These are phyloP conservation scores for Epithele typhae DNA, from an alignment of 768 basidiomycete genomes.

Conservation along the genomic window DNA sequence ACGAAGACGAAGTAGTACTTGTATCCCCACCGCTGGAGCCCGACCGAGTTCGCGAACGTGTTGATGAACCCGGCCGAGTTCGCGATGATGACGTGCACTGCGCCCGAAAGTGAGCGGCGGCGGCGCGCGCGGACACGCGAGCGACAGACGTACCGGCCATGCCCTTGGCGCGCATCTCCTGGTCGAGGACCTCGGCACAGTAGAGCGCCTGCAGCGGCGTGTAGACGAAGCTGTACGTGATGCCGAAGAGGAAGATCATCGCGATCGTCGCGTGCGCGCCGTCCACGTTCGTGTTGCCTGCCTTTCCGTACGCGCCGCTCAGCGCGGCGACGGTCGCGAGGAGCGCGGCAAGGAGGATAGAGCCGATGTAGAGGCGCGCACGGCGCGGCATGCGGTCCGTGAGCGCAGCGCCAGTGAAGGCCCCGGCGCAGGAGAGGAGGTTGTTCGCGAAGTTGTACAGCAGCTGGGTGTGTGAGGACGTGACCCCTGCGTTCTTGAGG, in stretches of 20 bases:
- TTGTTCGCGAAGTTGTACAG: slow-evolving; percentile 11
- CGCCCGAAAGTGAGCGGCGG: neutral
- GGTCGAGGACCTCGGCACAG: slow-evolving; percentile 3
- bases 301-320: neutral
- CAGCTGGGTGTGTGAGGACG: neutral
- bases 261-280: slow-evolving; percentile 5
- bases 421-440: slow-evolving; percentile 8
- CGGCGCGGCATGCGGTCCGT: slow-evolving; percentile 4
- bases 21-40: neutral
- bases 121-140: neutral
- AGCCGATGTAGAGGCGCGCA: slow-evolving; percentile 1
- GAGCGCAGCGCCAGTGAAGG: slow-evolving; percentile 1
- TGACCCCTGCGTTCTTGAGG: neutral
- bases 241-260: slow-evolving; percentile 2
- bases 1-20: slow-evolving; percentile 8
- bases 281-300: neutral
- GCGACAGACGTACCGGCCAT: slow-evolving; percentile 1
- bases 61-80: slow-evolving; percentile 4
- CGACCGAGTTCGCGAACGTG: slow-evolving; percentile 5
- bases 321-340: slow-evolving; percentile 3
- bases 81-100: neutral
- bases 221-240: neutral
- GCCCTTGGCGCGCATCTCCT: slow-evolving; percentile 2
- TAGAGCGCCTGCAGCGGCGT: slow-evolving; percentile 4
- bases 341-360: neutral